These are phyloP conservation scores for Linanthus parryae DNA, from an alignment of 148 eudicot species.

Conservation along the genomic window DNA sequence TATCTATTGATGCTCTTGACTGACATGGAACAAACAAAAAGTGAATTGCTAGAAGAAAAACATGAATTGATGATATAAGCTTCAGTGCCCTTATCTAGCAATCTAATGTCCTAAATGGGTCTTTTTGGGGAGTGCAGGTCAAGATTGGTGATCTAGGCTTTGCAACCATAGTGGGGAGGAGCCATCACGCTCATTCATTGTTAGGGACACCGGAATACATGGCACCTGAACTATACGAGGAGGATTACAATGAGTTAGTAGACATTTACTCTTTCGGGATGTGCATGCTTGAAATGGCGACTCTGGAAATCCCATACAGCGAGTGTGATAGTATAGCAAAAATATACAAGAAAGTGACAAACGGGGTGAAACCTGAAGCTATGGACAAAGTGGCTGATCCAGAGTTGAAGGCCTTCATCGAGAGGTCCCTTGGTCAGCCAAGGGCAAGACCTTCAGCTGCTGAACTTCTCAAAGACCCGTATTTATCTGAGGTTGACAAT, in stretches of 20 bases:
- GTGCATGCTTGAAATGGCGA: slow-evolving; percentile 66
- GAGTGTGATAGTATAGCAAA: slow-evolving; percentile 61
- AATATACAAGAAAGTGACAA: slow-evolving; percentile 63
- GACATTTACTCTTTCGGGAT: slow-evolving; percentile 76
- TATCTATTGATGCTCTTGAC: too few relatives aligned
- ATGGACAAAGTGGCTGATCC: slow-evolving; percentile 35
- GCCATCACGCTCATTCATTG: slow-evolving; percentile 57
- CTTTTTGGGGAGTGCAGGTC: slow-evolving; percentile 25
- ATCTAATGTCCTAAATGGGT: not conserved
- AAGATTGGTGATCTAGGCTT: slow-evolving; percentile 72
- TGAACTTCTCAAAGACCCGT: slow-evolving; percentile 51
- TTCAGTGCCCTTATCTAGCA: not conserved
- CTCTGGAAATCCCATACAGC: slow-evolving; percentile 62
- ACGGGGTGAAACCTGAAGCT: slow-evolving; percentile 46
- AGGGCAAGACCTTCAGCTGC: slow-evolving; percentile 57
- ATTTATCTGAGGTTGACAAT: slow-evolving; percentile 27
- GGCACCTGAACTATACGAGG: slow-evolving; percentile 80
- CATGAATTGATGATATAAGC: not conserved
- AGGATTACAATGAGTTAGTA: slow-evolving; percentile 61
- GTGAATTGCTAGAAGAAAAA: too few relatives aligned
- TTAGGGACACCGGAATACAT: slow-evolving; percentile 73
- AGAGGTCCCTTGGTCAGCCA: slow-evolving; percentile 49
- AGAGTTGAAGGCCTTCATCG: slow-evolving; percentile 54
- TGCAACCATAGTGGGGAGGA: slow-evolving; percentile 73
- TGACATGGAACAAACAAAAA: too few relatives aligned